Base-by-base conservation (phyloP, 1,139 yeast species). In the Pneumocystis canis region DNA sequence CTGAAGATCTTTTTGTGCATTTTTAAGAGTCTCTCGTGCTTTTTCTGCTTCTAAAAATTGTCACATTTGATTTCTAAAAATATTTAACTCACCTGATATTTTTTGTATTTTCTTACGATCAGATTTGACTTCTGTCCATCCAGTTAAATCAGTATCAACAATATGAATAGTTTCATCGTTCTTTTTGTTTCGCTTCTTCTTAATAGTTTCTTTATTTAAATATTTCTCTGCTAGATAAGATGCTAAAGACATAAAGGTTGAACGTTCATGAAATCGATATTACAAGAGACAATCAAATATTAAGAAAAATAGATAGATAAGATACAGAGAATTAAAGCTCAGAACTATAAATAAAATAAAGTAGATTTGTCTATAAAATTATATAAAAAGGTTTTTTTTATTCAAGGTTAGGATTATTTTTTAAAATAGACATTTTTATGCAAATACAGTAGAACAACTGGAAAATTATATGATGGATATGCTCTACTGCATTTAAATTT, bases 221-320 rank as follows among this genome's bases (percentile, higher is more conserved):
- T 82, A 81, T 65, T 80, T 80, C 66, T 79, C 77, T 18, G 80
- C 75, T 58, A 83, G 73, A 67, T 82, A 82, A 61, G 79, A 83
- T 33, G 83, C 78, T 41, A 82, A 72, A 2, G 83, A 78, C 81
- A 78, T 65, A 16, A n/a, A 25, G 5, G 18, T 32, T 5, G 20
- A 25, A 16, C 25, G 25, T 3, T 6, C 16, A 3, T 2, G 2
- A 16, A 14, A 37, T 16, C 40, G 40, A 37, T 18, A 14, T 16
- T 37, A 16, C 35, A 32, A 5, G 7, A 16, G 16, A 16, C 18
- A 16, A 2, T 37, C 5, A 37, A 37, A 37, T 37, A 16, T 16
- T 16, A 37, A 37, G 18, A 11, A 37, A 37, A 14, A 37, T 37
- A 6, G 16, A 14, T 16, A 7, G 14, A 37, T 14, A 2, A 3